Percentiles rank a stretch among this genome's conserved stretches.
These are phyloP conservation scores for Mortierella claussenii DNA, from an alignment of 192 early-diverging fungal genomes.

Conservation along the genomic window DNA sequence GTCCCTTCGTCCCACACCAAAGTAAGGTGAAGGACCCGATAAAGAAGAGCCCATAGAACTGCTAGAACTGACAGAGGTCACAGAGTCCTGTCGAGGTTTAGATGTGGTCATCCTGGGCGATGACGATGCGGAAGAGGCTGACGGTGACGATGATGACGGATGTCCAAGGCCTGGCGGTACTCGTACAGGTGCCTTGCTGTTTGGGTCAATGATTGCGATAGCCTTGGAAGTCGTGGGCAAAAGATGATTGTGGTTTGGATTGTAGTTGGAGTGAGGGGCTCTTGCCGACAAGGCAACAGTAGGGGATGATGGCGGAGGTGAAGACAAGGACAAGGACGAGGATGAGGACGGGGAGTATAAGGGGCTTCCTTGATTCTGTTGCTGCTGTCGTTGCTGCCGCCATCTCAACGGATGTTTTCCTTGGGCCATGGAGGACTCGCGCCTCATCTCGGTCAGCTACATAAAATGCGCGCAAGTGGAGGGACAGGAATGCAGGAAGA, in stretches of 20 bases:
- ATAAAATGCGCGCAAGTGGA: no score
- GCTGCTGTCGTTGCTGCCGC: not conserved
- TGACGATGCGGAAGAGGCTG: no score
- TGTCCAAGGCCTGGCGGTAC: not conserved
- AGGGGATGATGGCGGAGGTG: not conserved
- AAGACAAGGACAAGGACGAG: not conserved
- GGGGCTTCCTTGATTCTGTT: not conserved
- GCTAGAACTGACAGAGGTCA: not conserved
- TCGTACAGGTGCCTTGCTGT: conserved; percentile 13
- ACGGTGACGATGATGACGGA: no score
- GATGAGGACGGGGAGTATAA: not conserved
- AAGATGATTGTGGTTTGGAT: not conserved
- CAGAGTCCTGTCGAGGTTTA: not conserved
- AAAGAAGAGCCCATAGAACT: not conserved
- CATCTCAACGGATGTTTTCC: not conserved
- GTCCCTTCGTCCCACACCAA: not conserved
- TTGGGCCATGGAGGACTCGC: conserved; percentile 6
- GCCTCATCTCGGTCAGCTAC: not conserved
- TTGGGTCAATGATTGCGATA: conserved; percentile 24
- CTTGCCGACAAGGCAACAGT: no score
- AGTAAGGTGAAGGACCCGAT: not conserved
- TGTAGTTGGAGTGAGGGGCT: no score
- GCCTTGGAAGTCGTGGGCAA: conserved; percentile 6
- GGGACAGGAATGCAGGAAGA: no score
- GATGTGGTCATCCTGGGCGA: not conserved